These are phyloP conservation scores for Blastobotrys chiropterorum DNA, from an alignment of 805 yeast genomes.

Conservation along the genomic window DNA sequence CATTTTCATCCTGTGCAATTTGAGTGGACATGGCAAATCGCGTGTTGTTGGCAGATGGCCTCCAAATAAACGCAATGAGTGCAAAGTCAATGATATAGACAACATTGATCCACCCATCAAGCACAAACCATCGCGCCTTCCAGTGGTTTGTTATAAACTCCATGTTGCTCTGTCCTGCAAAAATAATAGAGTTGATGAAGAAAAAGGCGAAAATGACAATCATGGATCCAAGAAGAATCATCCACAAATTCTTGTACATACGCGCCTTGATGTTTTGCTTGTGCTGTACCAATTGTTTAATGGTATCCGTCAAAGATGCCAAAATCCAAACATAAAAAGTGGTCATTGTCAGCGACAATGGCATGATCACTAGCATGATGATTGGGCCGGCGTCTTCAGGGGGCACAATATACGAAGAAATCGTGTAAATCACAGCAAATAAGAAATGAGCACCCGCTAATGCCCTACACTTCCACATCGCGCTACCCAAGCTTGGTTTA, in stretches of 20 bases:
- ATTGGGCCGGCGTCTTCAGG: constrained; percentile 41
- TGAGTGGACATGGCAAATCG: constrained; percentile 93
- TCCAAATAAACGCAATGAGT: constrained; percentile 86
- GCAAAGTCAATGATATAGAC: constrained; percentile 80
- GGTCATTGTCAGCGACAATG: constrained; percentile 63
- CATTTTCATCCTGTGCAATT: constrained; percentile 65
- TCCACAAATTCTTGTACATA: constrained; percentile 76
- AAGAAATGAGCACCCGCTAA: constrained; percentile 53
- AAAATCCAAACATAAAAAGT: constrained; percentile 71
- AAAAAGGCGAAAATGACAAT: constrained; percentile 66
- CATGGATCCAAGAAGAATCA: constrained; percentile 67
- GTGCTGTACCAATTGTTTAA: constrained; percentile 66
- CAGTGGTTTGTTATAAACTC: constrained; percentile 82
- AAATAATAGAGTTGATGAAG: constrained; percentile 59
- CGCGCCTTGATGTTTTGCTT: constrained; percentile 86
- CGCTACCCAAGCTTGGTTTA: constrained; percentile 71
- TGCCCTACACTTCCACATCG: constrained; percentile 66
- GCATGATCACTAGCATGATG: constrained; percentile 58
- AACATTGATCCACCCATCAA: constrained; percentile 93
- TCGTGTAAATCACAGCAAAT: constrained; percentile 47
- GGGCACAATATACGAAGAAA: constrained; percentile 47
- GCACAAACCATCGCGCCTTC: constrained; percentile 82
- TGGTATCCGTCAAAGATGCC: constrained; percentile 67
- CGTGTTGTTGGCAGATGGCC: constrained; percentile 94
- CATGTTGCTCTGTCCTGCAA: constrained; percentile 65